Evolutionary conservation across 1,139 yeast species (phyloP).

Genomic region (Sugiyamaella neomexicana): DNA sequence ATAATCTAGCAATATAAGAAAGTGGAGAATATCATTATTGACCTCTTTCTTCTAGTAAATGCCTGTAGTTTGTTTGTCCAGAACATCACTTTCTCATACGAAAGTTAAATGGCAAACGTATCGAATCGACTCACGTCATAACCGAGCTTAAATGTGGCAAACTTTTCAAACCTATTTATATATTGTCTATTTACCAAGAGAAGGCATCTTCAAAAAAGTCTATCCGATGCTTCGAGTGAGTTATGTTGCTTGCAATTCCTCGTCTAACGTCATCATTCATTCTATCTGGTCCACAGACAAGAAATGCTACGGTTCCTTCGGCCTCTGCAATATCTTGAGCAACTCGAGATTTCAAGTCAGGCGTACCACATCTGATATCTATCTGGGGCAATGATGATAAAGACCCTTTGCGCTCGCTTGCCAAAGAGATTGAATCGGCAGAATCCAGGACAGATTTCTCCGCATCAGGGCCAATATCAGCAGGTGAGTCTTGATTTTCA

Average conservation of each 20-base stretch:
- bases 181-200: constrained; percentile 34
- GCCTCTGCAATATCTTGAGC: constrained; percentile 17
- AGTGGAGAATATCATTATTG: too few species aligned
- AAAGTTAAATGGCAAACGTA: background rate
- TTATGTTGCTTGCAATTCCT: constrained; percentile 40
- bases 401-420: constrained; percentile 1
- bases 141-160: too few species aligned
- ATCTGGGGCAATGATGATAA: background rate
- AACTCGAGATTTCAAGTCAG: constrained; percentile 42
- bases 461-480: background rate
- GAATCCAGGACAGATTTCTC: background rate
- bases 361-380: constrained; percentile 34
- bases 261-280: constrained; percentile 42
- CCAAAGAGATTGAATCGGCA: background rate
- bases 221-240: constrained; percentile 28
- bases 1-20: too few species aligned
- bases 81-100: too few species aligned
- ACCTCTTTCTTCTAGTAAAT: too few species aligned
- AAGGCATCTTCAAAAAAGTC: constrained; percentile 44
- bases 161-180: too few species aligned
- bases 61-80: too few species aligned
- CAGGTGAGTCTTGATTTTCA: background rate
- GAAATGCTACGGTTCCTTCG: constrained; percentile 24
- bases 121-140: too few species aligned
- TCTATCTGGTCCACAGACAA: constrained; percentile 31